A percentile compares a stretch with the other conserved stretches of the same genome.
These are phyloP conservation scores for Dryadomyces sulphureus DNA, from an alignment of 2,329 filamentous ascomycete species.

Conservation along the genomic window DNA sequence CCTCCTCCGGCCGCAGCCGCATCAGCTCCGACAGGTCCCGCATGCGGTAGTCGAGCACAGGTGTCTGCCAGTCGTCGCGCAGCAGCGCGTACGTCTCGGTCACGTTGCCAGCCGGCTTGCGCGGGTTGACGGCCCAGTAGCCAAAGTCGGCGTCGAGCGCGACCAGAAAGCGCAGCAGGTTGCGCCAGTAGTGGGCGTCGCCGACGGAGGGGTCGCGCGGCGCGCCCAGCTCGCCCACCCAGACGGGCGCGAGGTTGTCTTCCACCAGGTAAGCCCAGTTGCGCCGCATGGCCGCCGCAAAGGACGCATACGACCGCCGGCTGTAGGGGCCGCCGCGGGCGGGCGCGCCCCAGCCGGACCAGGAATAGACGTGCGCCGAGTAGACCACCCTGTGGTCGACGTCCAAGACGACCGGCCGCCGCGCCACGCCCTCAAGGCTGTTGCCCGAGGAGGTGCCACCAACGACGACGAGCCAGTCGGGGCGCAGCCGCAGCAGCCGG, in stretches of 20 bases:
- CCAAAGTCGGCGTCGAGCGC: conserved; percentile 48
- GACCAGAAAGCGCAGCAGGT: conserved; percentile 44
- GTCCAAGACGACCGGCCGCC: conserved; percentile 42
- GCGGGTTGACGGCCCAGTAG: conserved; percentile 56
- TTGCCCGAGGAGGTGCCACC: conserved; percentile 55
- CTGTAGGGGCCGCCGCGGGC: conserved; percentile 41
- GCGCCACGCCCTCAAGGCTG: conserved; percentile 40
- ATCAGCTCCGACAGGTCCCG: conserved; percentile 40
- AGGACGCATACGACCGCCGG: conserved; percentile 45
- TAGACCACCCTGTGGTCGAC: conserved; percentile 45
- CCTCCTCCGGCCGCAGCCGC: background rate
- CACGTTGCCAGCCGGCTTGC: conserved; percentile 44
- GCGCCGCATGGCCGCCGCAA: conserved; percentile 43
- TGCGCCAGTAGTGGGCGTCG: conserved; percentile 50
- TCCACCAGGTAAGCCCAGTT: conserved; percentile 54
- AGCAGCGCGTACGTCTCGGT: conserved; percentile 48
- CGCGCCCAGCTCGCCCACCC: conserved; percentile 54
- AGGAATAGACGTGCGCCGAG: conserved; percentile 53
- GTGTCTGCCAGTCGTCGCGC: conserved; percentile 48
- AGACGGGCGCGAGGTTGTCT: conserved; percentile 42
- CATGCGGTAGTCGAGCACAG: conserved; percentile 47
- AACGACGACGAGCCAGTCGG: conserved; percentile 52
- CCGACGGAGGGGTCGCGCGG: conserved; percentile 36
- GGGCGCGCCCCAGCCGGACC: conserved; percentile 51
- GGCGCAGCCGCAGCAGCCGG: conserved; percentile 41